These are phyloP conservation scores for Periconia digitata DNA, from an alignment of 2,329 filamentous ascomycete genomes.

Conservation along the genomic window DNA sequence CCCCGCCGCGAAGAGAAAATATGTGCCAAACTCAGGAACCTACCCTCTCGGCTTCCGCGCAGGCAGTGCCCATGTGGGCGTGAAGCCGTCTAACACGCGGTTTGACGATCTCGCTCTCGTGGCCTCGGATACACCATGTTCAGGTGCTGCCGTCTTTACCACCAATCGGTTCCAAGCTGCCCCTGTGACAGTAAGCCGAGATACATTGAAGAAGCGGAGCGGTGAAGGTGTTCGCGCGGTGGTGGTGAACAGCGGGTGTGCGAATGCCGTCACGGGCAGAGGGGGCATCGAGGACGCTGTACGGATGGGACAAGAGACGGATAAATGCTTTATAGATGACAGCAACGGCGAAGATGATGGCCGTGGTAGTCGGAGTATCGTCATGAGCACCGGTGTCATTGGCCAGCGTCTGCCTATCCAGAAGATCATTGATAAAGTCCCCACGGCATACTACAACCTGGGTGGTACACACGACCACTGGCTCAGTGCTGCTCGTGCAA, in stretches of 20 bases:
- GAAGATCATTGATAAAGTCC: constrained; percentile 84
- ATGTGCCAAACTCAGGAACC: constrained; percentile 79
- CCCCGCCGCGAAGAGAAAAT: constrained; percentile 83
- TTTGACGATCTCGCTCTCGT: constrained; percentile 91
- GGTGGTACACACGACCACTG: constrained; percentile 80
- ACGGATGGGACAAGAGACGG: constrained; percentile 78
- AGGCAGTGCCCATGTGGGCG: constrained; percentile 85
- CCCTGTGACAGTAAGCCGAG: constrained; percentile 81
- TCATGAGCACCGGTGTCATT: constrained; percentile 99
- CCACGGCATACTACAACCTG: constrained; percentile 70
- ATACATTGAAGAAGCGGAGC: constrained; percentile 66
- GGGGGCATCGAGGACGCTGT: constrained; percentile 86
- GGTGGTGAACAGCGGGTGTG: constrained; percentile 92
- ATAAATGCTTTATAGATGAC: constrained; percentile 58
- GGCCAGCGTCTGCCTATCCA: constrained; percentile 89
- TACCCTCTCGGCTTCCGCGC: constrained; percentile 90
- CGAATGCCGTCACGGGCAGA: constrained; percentile 93
- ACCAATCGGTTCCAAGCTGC: constrained; percentile 98
- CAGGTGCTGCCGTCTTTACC: constrained; percentile 91
- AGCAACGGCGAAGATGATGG: constrained; percentile 43
- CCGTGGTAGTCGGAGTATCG: constrained; percentile 67
- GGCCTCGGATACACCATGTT: constrained; percentile 81
- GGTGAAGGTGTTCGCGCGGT: constrained; percentile 76
- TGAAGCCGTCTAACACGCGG: constrained; percentile 88
- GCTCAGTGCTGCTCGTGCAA: constrained; percentile 83